Evolutionary conservation across 2,329 filamentous ascomycete genomes (phyloP), one percentile per base, ranked within the genome.

Genomic region (Phaeosphaeriaceae sp.): DNA sequence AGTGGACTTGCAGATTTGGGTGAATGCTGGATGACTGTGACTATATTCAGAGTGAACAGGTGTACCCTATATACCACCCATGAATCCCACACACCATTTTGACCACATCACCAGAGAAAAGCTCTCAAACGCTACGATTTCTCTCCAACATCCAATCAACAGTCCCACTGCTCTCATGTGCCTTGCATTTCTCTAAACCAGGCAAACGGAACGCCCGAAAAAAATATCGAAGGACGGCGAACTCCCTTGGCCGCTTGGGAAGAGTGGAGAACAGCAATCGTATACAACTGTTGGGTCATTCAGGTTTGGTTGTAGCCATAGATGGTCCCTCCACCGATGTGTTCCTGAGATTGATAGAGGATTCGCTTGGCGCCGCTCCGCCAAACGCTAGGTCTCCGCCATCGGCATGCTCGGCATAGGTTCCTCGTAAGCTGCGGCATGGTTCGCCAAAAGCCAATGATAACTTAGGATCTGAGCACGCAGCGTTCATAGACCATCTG

Each of bases 311-410:
- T 26, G 36, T 52, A 42, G 42, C 46, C 37, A 9, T 29, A 53
- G 7, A 50, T 21, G 46, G 46, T 28, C 42, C 26, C 40, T 59
- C 55, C 55, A 50, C 57, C 52, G 55, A 48, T 40, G 23, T 44
- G 43, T n/a, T 16, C 23, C n/a, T 32, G 9, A 11, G 36, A 15
- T 41, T 48, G 40, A 52, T 42, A 43, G 23, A 46, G 48, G 49
- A 46, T 46, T 46, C 18, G 35, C 60, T 63, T 59, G 60, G 57
- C 56, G 55, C 52, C 56, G 42, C 35, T 50, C 48, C 42, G 56
- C 54, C 49, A 49, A 49, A 46, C 28, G 35, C 23, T 48, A 52
- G 42, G 17, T 26, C 43, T 60, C 59, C 59, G 57, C 57, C 49
- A 52, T 58, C 16, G 48, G 41, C 42, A 46, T 11, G 30, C 50